Evolutionary conservation across 176 grass and related monocot genomes (phyloP).

Genomic region (Carex scoparia): DNA sequence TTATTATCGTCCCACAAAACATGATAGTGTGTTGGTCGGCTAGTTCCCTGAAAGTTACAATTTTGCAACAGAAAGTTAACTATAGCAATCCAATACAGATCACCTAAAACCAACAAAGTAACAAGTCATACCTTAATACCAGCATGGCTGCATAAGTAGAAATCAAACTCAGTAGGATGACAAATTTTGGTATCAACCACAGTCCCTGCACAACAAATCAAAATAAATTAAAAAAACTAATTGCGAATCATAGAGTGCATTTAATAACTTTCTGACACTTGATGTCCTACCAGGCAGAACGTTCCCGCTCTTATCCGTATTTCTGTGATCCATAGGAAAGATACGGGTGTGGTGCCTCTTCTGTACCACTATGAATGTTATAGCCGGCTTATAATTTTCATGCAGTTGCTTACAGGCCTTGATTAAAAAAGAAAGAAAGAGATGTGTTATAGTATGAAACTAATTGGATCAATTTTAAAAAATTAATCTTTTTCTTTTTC

Average conservation of each 20-base stretch:
- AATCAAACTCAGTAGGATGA: conserved; percentile 71
- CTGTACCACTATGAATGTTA: conserved; percentile 83
- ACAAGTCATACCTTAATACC: conserved; percentile 45
- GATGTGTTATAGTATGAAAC: background rate
- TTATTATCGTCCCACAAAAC: conserved; percentile 68
- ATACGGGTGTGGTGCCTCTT: conserved; percentile 80
- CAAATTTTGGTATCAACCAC: conserved; percentile 74
- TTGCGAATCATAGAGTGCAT: background rate
- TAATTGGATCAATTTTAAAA: background rate
- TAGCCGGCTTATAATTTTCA: conserved; percentile 33
- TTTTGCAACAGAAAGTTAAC: background rate
- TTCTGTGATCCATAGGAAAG: conserved; percentile 27
- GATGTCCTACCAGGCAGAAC: conserved; percentile 40
- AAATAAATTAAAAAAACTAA: background rate
- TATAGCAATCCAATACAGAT: background rate
- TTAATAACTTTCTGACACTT: background rate
- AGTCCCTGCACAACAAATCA: conserved; percentile 39
- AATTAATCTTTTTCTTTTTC: background rate
- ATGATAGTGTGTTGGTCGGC: conserved; percentile 66
- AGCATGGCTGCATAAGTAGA: conserved; percentile 74
- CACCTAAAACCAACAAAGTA: background rate
- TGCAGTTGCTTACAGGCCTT: conserved; percentile 63
- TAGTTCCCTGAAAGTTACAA: conserved; percentile 41
- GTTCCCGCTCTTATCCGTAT: conserved; percentile 30
- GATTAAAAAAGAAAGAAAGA: background rate